Percentiles rank a stretch among this genome's conserved stretches.
These are phyloP conservation scores for Mycena polygramma DNA, from an alignment of 768 basidiomycete genomes.

Conservation along the genomic window DNA sequence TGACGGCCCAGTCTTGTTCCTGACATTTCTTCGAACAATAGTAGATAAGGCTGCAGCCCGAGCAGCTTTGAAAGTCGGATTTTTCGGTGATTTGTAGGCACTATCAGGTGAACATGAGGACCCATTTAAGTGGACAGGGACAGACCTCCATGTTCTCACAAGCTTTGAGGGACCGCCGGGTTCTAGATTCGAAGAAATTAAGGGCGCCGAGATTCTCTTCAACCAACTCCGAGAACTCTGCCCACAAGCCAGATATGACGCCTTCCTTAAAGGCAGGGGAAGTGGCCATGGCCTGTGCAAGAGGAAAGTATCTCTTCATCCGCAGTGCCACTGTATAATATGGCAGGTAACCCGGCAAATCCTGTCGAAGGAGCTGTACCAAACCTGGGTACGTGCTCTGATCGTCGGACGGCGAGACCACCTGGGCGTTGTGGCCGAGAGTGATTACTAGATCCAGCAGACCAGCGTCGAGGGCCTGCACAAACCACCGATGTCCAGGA, in stretches of 20 bases:
- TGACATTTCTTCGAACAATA: constrained; percentile 6
- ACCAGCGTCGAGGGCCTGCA: not conserved
- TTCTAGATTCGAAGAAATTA: not conserved
- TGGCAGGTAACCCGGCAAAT: not conserved
- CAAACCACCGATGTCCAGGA: not conserved
- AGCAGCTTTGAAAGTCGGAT: not conserved
- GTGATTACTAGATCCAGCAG: not conserved
- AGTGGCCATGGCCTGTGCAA: not conserved
- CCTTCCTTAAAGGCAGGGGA: not conserved
- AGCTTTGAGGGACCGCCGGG: not conserved
- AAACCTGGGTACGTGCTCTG: not conserved
- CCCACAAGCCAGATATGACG: not conserved
- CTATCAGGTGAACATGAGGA: not conserved
- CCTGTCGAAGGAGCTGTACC: not conserved
- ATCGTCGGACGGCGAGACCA: not conserved
- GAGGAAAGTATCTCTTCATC: not conserved
- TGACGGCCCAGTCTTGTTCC: not conserved
- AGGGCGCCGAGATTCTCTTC: not conserved
- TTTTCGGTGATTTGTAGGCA: not conserved
- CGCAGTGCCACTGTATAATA: not conserved
- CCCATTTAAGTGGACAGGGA: too few species aligned
- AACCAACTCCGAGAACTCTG: not conserved
- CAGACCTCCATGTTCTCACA: not conserved
- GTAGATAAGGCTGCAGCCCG: not conserved
- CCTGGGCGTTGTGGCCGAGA: not conserved